Percentiles rank a stretch among this genome's conserved stretches.
Evolutionary conservation across 2,329 filamentous ascomycete species (phyloP).

Genomic region (Calonectria pauciramosa): DNA sequence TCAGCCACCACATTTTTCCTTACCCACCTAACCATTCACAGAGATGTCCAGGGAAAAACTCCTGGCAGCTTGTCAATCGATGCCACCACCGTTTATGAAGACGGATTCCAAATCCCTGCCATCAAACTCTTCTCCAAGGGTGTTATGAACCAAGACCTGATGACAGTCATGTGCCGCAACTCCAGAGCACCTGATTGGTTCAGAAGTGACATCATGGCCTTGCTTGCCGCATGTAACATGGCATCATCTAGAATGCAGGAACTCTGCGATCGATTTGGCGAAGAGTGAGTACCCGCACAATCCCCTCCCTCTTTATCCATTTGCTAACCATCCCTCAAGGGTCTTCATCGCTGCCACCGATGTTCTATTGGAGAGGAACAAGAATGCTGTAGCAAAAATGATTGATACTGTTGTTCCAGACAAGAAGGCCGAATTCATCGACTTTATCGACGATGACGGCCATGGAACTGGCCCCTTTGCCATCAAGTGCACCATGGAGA

Average conservation of each 20-base stretch:
- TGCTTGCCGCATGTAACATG: not conserved
- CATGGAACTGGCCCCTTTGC: not conserved
- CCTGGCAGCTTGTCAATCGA: not conserved
- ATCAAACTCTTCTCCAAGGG: not conserved
- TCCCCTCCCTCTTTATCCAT: no score
- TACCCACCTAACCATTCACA: not conserved
- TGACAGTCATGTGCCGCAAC: not conserved
- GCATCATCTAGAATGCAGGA: not conserved
- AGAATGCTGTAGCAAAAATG: not conserved
- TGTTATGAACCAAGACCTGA: not conserved
- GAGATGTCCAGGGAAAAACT: not conserved
- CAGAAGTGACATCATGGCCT: not conserved
- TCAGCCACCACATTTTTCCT: not conserved
- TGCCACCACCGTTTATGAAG: not conserved
- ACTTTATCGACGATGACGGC: not conserved
- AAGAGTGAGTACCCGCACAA: not conserved
- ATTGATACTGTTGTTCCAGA: not conserved
- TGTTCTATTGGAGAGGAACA: not conserved
- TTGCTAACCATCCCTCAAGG: not conserved
- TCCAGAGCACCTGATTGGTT: not conserved
- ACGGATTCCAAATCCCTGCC: not conserved
- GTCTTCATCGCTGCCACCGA: not conserved
- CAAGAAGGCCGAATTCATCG: not conserved
- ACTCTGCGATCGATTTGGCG: not conserved
- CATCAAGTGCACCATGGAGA: not conserved